These are phyloP conservation scores for Ogataea henricii DNA, from an alignment of 805 yeast species.

Conservation along the genomic window DNA sequence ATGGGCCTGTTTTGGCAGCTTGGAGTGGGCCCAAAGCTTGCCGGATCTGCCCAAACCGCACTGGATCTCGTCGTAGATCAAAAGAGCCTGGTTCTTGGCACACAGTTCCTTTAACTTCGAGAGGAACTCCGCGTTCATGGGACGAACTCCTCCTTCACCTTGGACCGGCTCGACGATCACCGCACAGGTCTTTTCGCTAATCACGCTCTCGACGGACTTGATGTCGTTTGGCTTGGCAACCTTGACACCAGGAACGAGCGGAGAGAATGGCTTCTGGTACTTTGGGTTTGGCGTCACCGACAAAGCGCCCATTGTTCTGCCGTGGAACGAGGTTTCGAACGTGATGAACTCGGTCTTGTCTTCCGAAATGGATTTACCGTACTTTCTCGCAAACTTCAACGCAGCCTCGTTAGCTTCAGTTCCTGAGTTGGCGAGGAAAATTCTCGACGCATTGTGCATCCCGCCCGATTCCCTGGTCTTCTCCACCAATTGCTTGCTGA, in stretches of 20 bases:
- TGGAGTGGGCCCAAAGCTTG: slow-evolving; percentile 86
- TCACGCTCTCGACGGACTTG: slow-evolving; percentile 55
- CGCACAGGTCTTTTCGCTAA: slow-evolving; percentile 75
- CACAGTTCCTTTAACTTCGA: slow-evolving; percentile 67
- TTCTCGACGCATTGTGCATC: slow-evolving; percentile 76
- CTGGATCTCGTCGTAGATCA: slow-evolving; percentile 94
- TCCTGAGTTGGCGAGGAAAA: slow-evolving; percentile 62
- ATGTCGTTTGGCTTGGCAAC: slow-evolving; percentile 66
- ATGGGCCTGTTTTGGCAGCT: slow-evolving; percentile 75
- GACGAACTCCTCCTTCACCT: slow-evolving; percentile 95
- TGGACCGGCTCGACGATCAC: slow-evolving; percentile 96
- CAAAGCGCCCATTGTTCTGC: slow-evolving; percentile 91
- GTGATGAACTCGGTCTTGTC: slow-evolving; percentile 77
- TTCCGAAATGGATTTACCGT: slow-evolving; percentile 58
- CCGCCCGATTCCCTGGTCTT: slow-evolving; percentile 75
- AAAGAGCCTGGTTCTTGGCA: slow-evolving; percentile 63
- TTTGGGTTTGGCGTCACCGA: slow-evolving; percentile 91
- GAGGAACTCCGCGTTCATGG: slow-evolving; percentile 65
- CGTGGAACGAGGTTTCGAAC: slow-evolving; percentile 92
- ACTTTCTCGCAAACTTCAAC: slow-evolving; percentile 69
- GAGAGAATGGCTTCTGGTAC: slow-evolving; percentile 88
- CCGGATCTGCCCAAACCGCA: slow-evolving; percentile 96
- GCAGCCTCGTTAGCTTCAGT: slow-evolving; percentile 64
- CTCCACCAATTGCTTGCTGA: slow-evolving; percentile 69
- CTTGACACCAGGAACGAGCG: slow-evolving; percentile 86